Evolutionary conservation across 352 stramenopile species (phyloP), one percentile per base, ranked within the genome.

Genomic region (Phytophthora cryptogea): DNA sequence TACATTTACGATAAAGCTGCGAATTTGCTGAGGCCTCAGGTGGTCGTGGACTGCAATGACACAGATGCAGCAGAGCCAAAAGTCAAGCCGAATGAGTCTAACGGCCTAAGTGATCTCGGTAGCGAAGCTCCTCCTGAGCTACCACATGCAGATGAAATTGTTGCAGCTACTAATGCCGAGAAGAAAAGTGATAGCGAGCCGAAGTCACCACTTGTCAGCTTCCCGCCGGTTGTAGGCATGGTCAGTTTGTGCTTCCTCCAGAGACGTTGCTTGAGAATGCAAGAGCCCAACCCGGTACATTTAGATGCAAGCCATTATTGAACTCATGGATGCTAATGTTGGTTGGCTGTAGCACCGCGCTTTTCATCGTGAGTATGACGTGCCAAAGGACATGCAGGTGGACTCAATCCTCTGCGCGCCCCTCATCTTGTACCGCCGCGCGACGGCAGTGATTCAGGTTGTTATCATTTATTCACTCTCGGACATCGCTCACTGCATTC

Each of bases 341-440:
- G 26, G 20, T 5, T 57, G 2, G n/a, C 0, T 28, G 14, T 46
- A 89, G 79, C 79, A 87, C 54, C 74, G 74, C 20, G 23, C 76
- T 0, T 86, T 89, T 32, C 68, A 84, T 51, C 74, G 72, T 5
- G 80, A 89, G 23, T 83, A 88, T 47, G 80, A 89, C 47, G 68
- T 73, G 0, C 80, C 80, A 11, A 85, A 74, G 41, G 65, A 73
- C 17, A 64, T 87, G 49, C 47, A 42, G 4, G 72, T 85, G 42
- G 62, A 88, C 55, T 88, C 80, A 17, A 81, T 88, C 39, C 50
- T 88, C 14, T 80, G 71, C n/a, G 68, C 77, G 0, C 80, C 80
- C 0, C 68, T 89, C 31, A 72, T 81, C 20, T 59, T 89, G 20
- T 72, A 80, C 44, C 77, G 76, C 40, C 75, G 75, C 5, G 74